phyloP scores from a whole-genome alignment of 805 yeast genomes.

The Clavispora vitiphila region DNA sequence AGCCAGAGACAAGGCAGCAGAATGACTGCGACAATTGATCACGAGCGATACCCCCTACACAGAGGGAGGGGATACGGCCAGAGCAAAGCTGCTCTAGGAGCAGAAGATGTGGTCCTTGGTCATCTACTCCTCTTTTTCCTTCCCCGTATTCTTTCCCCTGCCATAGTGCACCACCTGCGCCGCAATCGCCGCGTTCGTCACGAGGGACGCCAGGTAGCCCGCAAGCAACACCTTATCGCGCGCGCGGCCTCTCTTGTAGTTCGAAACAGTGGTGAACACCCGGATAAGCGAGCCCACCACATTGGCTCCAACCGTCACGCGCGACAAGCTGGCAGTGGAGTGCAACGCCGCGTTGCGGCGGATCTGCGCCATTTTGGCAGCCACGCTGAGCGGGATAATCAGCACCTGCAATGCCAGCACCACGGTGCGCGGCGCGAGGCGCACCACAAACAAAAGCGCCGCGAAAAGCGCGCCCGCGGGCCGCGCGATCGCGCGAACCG shows the following conservation, averaged over 20 bases:
- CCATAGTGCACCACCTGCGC: constrained; percentile 29
- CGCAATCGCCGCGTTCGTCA: constrained; percentile 30
- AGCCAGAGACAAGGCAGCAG: too few species aligned
- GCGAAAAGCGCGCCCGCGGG: constrained; percentile 28
- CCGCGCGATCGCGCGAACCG: constrained; percentile 14
- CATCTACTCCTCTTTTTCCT: constrained; percentile 7
- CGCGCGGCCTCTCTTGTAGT: constrained; percentile 19
- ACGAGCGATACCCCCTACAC: too few species aligned
- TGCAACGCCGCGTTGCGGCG: constrained; percentile 27
- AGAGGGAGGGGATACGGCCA: too few species aligned
- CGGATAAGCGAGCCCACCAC: constrained; percentile 34
- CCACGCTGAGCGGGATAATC: constrained; percentile 34
- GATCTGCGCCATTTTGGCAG: constrained; percentile 39
- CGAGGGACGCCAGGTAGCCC: constrained; percentile 33
- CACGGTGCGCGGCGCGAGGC: constrained; percentile 26
- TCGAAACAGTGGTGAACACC: constrained; percentile 36
- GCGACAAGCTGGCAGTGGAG: constrained; percentile 34
- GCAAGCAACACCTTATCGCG: constrained; percentile 33
- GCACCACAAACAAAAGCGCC: constrained; percentile 23
- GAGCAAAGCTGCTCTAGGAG: too few species aligned
- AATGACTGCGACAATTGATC: too few species aligned
- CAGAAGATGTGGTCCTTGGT: too few species aligned
- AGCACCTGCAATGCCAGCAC: constrained; percentile 29
- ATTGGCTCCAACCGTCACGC: constrained; percentile 37
- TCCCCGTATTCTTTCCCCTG: background rate